These are phyloP conservation scores for Suillus brevipes DNA, from an alignment of 768 basidiomycete genomes.

Conservation along the genomic window DNA sequence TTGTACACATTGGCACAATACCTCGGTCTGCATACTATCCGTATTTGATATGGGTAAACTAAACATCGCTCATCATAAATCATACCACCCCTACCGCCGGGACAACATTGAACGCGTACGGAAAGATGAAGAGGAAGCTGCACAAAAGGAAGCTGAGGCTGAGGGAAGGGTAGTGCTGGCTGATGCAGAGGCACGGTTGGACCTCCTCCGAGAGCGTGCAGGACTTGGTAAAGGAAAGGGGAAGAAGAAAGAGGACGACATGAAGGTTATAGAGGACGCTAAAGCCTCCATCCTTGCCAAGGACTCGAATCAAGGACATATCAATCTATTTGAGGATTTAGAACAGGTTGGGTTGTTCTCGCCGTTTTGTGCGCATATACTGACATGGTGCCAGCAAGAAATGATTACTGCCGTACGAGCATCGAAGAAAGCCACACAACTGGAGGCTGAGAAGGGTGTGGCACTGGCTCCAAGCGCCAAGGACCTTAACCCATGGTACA, in stretches of 20 bases:
- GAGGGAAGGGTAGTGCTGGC: conserved; percentile 74
- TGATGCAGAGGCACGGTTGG: conserved; percentile 79
- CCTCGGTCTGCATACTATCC: conserved; percentile 9
- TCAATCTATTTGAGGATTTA: conserved; percentile 84
- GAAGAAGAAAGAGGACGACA: conserved; percentile 38
- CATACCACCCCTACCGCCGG: conserved; percentile 81
- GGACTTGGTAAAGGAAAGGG: conserved; percentile 43
- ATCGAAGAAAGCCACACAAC: conserved; percentile 46
- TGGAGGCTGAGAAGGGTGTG: conserved; percentile 69
- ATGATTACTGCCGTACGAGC: conserved; percentile 47
- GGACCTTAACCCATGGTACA: conserved; percentile 84
- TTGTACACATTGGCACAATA: not conserved
- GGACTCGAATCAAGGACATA: conserved; percentile 54
- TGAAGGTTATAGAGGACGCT: conserved; percentile 16
- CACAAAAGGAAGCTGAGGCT: conserved; percentile 61
- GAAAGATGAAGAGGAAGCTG: conserved; percentile 81
- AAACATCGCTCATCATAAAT: conserved; percentile 90
- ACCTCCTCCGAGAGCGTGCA: conserved; percentile 60
- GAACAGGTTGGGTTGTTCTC: conserved; percentile 52
- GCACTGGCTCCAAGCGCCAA: conserved; percentile 72
- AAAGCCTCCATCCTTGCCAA: conserved; percentile 39
- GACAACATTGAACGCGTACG: conserved; percentile 84
- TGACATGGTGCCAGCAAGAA: conserved; percentile 38
- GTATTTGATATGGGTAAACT: conserved; percentile 66
- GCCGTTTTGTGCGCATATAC: conserved; percentile 3